These are phyloP conservation scores for Oryza punctata DNA, from an alignment of 176 grass and related monocot species.

Conservation along the genomic window DNA sequence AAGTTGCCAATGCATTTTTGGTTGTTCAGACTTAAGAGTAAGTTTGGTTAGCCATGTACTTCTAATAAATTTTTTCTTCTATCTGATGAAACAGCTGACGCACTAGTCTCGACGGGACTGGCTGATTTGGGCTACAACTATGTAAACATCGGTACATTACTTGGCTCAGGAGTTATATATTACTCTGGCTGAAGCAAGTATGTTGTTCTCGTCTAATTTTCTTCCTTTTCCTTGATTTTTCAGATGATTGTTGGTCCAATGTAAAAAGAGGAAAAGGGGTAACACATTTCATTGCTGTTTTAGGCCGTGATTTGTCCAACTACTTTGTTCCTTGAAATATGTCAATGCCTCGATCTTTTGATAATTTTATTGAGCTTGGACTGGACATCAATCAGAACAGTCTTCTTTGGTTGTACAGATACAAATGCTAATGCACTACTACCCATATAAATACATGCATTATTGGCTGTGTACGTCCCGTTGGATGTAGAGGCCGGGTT, in stretches of 20 bases:
- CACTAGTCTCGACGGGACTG: constrained; percentile 76
- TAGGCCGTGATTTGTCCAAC: neutral
- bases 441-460: neutral
- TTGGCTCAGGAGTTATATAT: neutral
- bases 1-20: neutral
- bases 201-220: neutral
- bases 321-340: neutral
- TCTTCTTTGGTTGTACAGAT: neutral
- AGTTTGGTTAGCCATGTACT: neutral
- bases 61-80: neutral
- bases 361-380: neutral
- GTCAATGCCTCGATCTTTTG: neutral
- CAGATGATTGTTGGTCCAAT: constrained; percentile 96
- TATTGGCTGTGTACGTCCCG: too few relatives aligned
- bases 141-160: constrained; percentile 73
- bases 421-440: neutral
- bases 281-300: neutral
- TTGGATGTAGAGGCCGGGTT: too few relatives aligned
- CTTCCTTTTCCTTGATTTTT: constrained; percentile 18
- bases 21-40: neutral
- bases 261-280: constrained; percentile 65
- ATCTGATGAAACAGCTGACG: constrained; percentile 69
- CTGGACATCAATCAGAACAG: neutral
- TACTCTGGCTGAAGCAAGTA: neutral
- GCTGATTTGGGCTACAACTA: constrained; percentile 79